phyloP scores from a whole-genome alignment of 2,329 filamentous ascomycete genomes.

The Pseudocercospora fuligena region DNA sequence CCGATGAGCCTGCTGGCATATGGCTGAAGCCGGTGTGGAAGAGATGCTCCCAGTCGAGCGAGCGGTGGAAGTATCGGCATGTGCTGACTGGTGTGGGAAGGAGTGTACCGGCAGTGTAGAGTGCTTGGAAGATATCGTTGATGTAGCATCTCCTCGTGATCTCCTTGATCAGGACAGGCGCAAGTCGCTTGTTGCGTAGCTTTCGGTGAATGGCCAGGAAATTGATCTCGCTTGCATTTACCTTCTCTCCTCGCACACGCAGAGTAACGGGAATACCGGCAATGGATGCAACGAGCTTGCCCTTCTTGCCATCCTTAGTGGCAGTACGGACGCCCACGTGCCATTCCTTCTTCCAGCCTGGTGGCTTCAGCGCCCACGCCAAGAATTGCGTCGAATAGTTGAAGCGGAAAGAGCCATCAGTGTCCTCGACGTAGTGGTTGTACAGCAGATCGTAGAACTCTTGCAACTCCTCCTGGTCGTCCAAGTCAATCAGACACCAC shows the following conservation, averaged over 20 bases:
- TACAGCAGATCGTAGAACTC: slow-evolving; percentile 92
- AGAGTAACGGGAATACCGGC: slow-evolving; percentile 87
- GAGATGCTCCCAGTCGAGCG: slow-evolving; percentile 93
- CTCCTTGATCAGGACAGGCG: slow-evolving; percentile 95
- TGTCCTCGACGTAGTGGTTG: slow-evolving; percentile 96
- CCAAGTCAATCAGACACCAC: slow-evolving; percentile 90
- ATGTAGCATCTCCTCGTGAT: slow-evolving; percentile 91
- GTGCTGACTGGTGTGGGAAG: slow-evolving; percentile 91
- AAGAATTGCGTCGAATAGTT: slow-evolving; percentile 90
- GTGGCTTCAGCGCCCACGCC: slow-evolving; percentile 92
- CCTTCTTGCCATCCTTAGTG: slow-evolving; percentile 63
- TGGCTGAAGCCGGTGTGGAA: slow-evolving; percentile 94
- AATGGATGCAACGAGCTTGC: slow-evolving; percentile 93
- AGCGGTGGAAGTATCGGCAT: slow-evolving; percentile 92
- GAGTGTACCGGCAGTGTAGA: slow-evolving; percentile 92
- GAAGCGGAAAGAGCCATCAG: slow-evolving; percentile 96
- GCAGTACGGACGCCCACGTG: slow-evolving; percentile 86
- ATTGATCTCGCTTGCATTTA: slow-evolving; percentile 91
- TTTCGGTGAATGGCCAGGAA: slow-evolving; percentile 99
- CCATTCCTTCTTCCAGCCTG: slow-evolving; percentile 92
- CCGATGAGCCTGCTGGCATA: slow-evolving; percentile 81
- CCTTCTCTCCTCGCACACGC: slow-evolving; percentile 73
- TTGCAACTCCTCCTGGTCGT: slow-evolving; percentile 74
- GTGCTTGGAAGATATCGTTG: slow-evolving; percentile 86
- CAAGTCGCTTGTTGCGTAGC: slow-evolving; percentile 86